Conservation (phyloP, 2,329 filamentous ascomycete species). For the Chaetothyriales sp. region DNA sequence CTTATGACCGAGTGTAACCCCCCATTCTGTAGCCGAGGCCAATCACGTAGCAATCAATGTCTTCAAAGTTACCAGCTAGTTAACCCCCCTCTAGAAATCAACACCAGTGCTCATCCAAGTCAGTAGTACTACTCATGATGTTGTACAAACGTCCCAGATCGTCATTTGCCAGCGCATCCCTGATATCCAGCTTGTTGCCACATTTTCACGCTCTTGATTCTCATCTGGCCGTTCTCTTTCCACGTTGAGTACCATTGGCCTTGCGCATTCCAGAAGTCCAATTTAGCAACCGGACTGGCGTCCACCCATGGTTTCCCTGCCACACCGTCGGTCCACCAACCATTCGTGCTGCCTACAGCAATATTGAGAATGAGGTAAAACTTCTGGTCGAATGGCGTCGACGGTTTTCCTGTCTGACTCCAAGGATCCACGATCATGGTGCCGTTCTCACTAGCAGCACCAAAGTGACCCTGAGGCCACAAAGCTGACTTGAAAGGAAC, state of each 20-base stretch:
- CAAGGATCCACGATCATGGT: conserved; percentile 52
- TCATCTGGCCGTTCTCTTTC: conserved; percentile 46
- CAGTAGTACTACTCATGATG: too few species aligned
- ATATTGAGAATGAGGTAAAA: conserved; percentile 68
- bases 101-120: too few species aligned
- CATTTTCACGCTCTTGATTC: conserved; percentile 57
- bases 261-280: conserved; percentile 61
- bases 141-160: not conserved
- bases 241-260: conserved; percentile 58
- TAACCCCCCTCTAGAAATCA: too few species aligned
- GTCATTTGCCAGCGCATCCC: not conserved
- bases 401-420: conserved; percentile 44
- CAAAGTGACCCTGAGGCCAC: conserved; percentile 57
- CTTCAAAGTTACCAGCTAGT: too few species aligned
- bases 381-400: conserved; percentile 60
- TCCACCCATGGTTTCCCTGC: conserved; percentile 70
- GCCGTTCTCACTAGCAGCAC: conserved; percentile 49
- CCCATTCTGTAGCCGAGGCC: too few species aligned
- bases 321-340: conserved; percentile 66
- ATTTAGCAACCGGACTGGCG: conserved; percentile 48
- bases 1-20: too few species aligned
- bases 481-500: conserved; percentile 57
- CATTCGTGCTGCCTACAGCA: conserved; percentile 64
- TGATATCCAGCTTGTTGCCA: conserved; percentile 37
- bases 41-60: too few species aligned